Conservation (phyloP, 2,329 filamentous ascomycete genomes). For the Proliferodiscus dingleyae region DNA sequence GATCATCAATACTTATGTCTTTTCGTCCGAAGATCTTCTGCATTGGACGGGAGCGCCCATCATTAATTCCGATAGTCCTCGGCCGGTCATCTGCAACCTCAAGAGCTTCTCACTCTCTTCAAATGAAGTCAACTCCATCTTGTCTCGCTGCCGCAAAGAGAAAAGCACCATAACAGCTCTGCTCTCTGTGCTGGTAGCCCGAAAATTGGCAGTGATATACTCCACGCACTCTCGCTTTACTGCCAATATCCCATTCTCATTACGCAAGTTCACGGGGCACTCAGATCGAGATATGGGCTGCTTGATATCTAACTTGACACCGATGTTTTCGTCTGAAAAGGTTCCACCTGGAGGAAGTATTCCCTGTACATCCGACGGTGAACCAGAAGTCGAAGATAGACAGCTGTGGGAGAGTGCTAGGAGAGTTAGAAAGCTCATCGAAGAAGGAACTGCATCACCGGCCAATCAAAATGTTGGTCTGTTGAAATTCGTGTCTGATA, state of each 20-base stretch:
- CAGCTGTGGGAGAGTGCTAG: constrained; percentile 13
- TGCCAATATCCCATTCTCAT: constrained; percentile 10
- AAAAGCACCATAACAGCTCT: constrained; percentile 18
- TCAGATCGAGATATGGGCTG: constrained; percentile 12
- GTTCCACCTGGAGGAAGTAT: constrained; percentile 14
- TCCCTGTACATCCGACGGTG: constrained; percentile 7
- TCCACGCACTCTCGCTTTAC: constrained; percentile 11
- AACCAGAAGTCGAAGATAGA: constrained; percentile 3
- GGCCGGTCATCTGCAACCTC: constrained; percentile 4
- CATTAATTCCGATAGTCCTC: background rate
- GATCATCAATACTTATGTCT: constrained; percentile 37
- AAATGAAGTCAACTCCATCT: constrained; percentile 3
- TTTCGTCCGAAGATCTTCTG: constrained; percentile 7
- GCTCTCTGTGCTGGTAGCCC: constrained; percentile 13
- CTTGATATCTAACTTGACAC: constrained; percentile 7
- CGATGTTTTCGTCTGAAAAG: constrained; percentile 11
- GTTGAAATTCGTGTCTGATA: constrained; percentile 41
- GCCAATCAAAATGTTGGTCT: constrained; percentile 41
- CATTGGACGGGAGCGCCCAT: constrained; percentile 14
- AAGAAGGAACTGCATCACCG: constrained; percentile 35
- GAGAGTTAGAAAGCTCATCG: constrained; percentile 27
- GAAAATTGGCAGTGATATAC: constrained; percentile 16
- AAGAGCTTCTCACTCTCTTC: constrained; percentile 10
- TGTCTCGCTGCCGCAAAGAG: constrained; percentile 16
- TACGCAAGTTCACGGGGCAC: constrained; percentile 13